Evolutionary conservation across 129 eudicot species (phyloP), one percentile per base, ranked within the genome.

Genomic region (Flaveria ramosissima): DNA sequence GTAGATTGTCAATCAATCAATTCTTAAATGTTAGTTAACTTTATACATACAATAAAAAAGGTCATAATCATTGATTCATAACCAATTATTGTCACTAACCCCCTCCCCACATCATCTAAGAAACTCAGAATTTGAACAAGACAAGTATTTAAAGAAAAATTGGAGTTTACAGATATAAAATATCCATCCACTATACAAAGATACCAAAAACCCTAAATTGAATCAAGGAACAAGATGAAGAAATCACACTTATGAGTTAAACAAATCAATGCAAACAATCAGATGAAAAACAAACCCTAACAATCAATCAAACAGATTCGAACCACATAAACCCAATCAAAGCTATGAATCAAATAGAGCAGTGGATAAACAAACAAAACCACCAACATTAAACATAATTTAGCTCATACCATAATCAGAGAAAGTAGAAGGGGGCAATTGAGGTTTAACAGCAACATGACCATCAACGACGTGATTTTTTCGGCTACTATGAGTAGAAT

Each of bases 391-490:
- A 0, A 30, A 27, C 43, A 30, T 27, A 63, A 14, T 5, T 6
- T 6, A 63, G 21, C 12, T 57, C 57, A 59, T 79, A 88, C 89
- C 87, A 43, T 71, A 65, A 23, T 76, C 73, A 15, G 70, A 78
- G 59, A 70, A 64, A 2, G 64, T 83, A 76, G 83, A 71, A 16
- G 78, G 73, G 47, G 76, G 83, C 62, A 77, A 48, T 59, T 82
- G 88, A 70, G 86, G 84, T 74, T 74, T 80, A 67, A 80, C 83
- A 50, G 80, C 84, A 73, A 73, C 59, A 82, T 36, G 83, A 30
- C 82, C 89, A 74, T 78, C 68, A 53, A 55, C 65, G 16, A 24
- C 48, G 10, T 75, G 67, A 72, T 76, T 70, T 12, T 83, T 71
- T 11, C 52, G 71, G 67, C 19, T 77, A 50, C 16, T 57, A 5